Evolutionary conservation across 2,329 filamentous ascomycete species (phyloP), one percentile per base, ranked within the genome.

Genomic region (Chlorencoelia australis): DNA sequence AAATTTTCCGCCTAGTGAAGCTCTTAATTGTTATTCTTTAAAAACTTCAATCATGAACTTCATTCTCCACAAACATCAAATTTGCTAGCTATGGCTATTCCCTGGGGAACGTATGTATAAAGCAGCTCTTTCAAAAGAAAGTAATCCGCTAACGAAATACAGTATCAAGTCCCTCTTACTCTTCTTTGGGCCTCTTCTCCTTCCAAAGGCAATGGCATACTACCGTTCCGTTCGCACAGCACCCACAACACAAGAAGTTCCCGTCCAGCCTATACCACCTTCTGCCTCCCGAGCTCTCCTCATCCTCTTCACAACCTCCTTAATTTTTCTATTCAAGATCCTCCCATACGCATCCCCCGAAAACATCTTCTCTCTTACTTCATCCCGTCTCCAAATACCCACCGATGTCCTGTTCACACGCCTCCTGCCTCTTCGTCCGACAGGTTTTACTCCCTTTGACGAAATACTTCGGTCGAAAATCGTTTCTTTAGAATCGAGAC

Each of bases 381-480:
- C 77, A 39, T 91, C 85, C 33, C 83, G 88, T 21, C 75, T 96
- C 13, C 82, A 87, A 52, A 89, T 83, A 27, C 79, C 86, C n/a
- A 79, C 75, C 27, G 83, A 89, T 54, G 79, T 93, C 21, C 70
- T 96, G 42, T 91, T 94, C 60, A 75, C 72, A 41, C 82, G 89
- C 11, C 69, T 96, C 7, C 60, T 69, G 4, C 58, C 68, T 2
- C 54, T 79, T 2, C 71, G 79, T 0, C 63, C 69, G 0, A 11
- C 50, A 26, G 46, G 48, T 7, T 66, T 84, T 2, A 79, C 73
- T 0, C 44, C 61, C 0, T 41, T 57, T 9, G 88, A 96, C 60
- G 66, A 73, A 33, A 61, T 68, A 16, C 68, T 96, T 7, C 71
- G 76, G 35, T 61, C 65, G 17, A 79, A 79, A 49, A 78, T 96